Base-by-base conservation (phyloP, 1,284 basidiomycete species). In the Irpex lacteus region DNA sequence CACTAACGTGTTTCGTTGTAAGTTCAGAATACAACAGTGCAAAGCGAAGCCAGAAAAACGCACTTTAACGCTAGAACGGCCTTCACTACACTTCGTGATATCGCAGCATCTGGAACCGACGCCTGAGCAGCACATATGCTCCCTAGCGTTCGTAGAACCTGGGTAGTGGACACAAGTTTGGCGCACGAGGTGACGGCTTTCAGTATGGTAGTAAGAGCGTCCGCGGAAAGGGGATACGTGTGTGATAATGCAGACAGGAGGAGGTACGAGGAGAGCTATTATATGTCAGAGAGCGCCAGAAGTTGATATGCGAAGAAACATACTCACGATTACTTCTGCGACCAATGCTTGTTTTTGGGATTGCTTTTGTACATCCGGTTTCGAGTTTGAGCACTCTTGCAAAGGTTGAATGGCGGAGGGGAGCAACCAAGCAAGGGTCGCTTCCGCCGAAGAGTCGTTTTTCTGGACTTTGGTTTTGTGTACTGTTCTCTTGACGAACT, bases 211-310 rank as follows among this genome's bases (percentile, higher is more conserved):
- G 84, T 84, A 59, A 91, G 67, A 1, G 87, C 90, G 26, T 82
- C 70, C 0, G 82, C 69, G 1, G 84, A 80, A 37, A 95, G 71
- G 13, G 79, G 77, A 56, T 83, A 84, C 74, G 87, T 88, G 65
- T 86, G 86, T 0, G 90, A 87, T 19, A 94, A 78, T 0, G 85
- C 81, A 0, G 86, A 83, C 1, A 94, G 77, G 5, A 94, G 79
- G 64, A 94, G 82, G 67, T 88, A 91, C 66, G 85, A 85, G 58
- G 87, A 89, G n/a, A 94, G 81, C 91, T 92, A 32, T 15, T 5
- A 60, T 63, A 21, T 18, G 34, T 59, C 37, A 50, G 32, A 34
- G 37, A 37, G n/a, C 1, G 9, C 32, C 11, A 18, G 11, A 36
- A 26, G 26, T 26, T 26, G 15, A 36, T 11, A 34, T n/a, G 62